Evolutionary conservation across 306 rosid genomes (phyloP).

Genomic region (Prinsepia uniflora): DNA sequence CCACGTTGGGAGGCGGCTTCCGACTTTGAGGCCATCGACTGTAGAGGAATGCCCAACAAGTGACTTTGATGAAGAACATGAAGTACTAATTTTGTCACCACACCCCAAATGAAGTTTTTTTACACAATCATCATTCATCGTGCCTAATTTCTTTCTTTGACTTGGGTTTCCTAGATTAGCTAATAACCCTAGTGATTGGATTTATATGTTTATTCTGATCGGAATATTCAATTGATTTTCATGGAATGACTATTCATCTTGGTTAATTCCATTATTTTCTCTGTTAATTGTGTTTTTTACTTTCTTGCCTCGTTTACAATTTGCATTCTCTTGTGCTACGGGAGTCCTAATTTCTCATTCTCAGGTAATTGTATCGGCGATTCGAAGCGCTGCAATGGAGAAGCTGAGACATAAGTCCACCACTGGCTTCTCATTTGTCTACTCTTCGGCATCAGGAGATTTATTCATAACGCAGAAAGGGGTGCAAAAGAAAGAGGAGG

Average conservation of each 20-base stretch:
- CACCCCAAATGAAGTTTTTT: background rate
- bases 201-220: no score
- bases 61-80: conserved; percentile 67
- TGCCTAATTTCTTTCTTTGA: no score
- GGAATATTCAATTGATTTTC: no score
- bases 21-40: conserved; percentile 35
- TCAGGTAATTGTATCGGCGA: conserved; percentile 68
- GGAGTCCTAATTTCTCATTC: background rate
- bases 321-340: no score
- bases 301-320: no score
- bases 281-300: no score
- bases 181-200: no score
- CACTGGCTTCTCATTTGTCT: conserved; percentile 49
- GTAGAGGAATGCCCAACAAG: conserved; percentile 50
- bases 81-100: conserved; percentile 32
- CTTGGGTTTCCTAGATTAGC: background rate
- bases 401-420: conserved; percentile 49
- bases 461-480: conserved; percentile 38
- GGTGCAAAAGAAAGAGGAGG: conserved; percentile 20
- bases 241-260: no score
- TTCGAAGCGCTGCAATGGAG: conserved; percentile 64
- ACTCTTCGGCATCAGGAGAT: conserved; percentile 50
- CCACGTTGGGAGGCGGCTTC: conserved; percentile 33
- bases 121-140: background rate
- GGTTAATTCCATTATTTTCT: background rate